Evolutionary conservation across 2,329 filamentous ascomycete species (phyloP).

Genomic region (Talaromyces verruculosus): DNA sequence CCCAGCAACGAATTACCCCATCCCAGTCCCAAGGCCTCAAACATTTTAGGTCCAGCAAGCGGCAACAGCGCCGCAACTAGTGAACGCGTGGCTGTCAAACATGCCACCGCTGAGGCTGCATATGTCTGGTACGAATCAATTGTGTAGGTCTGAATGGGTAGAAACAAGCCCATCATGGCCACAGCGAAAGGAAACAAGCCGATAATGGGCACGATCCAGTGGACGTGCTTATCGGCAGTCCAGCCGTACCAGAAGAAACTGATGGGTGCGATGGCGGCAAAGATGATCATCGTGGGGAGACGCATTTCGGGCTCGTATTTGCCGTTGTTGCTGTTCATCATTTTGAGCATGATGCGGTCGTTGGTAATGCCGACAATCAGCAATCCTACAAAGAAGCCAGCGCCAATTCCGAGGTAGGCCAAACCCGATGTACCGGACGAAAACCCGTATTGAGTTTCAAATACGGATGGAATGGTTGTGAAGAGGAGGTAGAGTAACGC

Average conservation of each 20-base stretch:
- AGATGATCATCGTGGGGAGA: conserved; percentile 15
- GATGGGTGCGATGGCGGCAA: conserved; percentile 11
- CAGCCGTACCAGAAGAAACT: conserved; percentile 58
- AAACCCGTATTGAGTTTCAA: conserved; percentile 54
- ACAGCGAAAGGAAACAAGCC: conserved; percentile 54
- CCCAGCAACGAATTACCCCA: conserved; percentile 55
- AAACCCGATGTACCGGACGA: conserved; percentile 45
- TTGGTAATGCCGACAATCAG: conserved; percentile 21
- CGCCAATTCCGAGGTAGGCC: conserved; percentile 51
- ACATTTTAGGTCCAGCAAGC: conserved; percentile 55
- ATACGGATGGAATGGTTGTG: conserved; percentile 57
- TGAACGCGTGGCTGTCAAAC: conserved; percentile 53
- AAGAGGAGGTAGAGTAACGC: conserved; percentile 49
- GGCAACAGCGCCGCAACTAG: conserved; percentile 58
- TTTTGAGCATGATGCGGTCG: conserved; percentile 17
- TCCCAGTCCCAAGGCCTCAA: conserved; percentile 42
- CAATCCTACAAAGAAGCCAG: conserved; percentile 36
- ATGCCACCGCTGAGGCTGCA: conserved; percentile 50
- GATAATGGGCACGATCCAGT: conserved; percentile 59
- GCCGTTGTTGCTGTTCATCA: conserved; percentile 14
- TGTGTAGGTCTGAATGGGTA: conserved; percentile 58
- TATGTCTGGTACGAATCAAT: conserved; percentile 52
- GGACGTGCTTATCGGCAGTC: conserved; percentile 49
- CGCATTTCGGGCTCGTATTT: conserved; percentile 23
- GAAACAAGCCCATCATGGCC: conserved; percentile 50